These are phyloP conservation scores for Fusarium fracticaudum DNA, from an alignment of 2,329 filamentous ascomycete genomes.

Conservation along the genomic window DNA sequence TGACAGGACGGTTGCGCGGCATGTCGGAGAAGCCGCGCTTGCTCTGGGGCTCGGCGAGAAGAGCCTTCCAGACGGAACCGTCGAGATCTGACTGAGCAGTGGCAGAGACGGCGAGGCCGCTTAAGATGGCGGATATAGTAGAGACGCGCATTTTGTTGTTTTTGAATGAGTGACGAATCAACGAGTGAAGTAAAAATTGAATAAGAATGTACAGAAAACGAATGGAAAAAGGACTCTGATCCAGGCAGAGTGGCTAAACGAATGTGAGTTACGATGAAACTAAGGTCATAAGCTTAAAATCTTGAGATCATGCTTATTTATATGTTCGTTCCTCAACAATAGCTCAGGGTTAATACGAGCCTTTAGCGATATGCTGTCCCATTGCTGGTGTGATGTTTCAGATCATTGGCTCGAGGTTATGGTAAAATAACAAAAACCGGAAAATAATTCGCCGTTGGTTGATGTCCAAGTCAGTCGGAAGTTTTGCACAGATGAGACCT, in stretches of 20 bases:
- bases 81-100: constrained; percentile 30
- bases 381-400: background rate
- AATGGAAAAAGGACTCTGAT: background rate
- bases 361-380: background rate
- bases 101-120: constrained; percentile 10
- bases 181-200: too few species aligned
- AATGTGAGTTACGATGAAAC: background rate
- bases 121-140: background rate
- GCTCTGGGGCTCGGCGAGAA: constrained; percentile 9
- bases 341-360: background rate
- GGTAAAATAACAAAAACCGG: background rate
- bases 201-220: background rate
- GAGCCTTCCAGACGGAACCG: constrained; percentile 23
- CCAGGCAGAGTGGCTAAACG: constrained; percentile 3
- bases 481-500: background rate
- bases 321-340: accelerated
- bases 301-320: too few species aligned
- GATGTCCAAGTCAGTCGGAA: background rate
- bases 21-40: background rate
- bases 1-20: constrained; percentile 24
- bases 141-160: constrained; percentile 10
- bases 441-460: background rate
- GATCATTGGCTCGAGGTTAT: background rate
- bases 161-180: background rate
- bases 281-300: background rate